Conservation (phyloP, 768 basidiomycete genomes). For the Macrocybe gigantea region DNA sequence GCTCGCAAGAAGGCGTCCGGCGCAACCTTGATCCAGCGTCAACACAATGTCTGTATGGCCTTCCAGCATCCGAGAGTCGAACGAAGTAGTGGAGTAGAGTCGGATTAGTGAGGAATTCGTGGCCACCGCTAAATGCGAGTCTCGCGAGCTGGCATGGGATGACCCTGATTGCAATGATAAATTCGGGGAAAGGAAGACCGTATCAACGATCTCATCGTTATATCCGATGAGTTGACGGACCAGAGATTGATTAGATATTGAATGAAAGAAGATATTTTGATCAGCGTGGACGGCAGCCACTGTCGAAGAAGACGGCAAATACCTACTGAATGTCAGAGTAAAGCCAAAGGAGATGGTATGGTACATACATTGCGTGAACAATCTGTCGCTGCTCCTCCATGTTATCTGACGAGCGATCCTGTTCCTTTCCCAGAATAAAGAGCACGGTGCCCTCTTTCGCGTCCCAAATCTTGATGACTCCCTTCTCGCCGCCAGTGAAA, state of each 20-base stretch:
- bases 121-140: conserved; percentile 86
- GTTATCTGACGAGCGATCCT: conserved; percentile 36
- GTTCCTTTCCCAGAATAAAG: conserved; percentile 50
- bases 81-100: conserved; percentile 68
- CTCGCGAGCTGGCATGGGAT: conserved; percentile 22
- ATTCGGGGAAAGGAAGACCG: conserved; percentile 59
- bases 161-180: conserved; percentile 11
- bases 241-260: conserved; percentile 56
- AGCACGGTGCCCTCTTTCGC: conserved; percentile 57
- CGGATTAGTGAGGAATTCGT: conserved; percentile 96
- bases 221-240: conserved; percentile 88
- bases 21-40: conserved; percentile 63
- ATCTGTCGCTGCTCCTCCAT: conserved; percentile 85
- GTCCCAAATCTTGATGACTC: conserved; percentile 83
- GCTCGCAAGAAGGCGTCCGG: conserved; percentile 73
- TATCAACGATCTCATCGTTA: conserved; percentile 97
- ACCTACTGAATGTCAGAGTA: conserved; percentile 36
- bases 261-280: conserved; percentile 94
- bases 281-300: conserved; percentile 88
- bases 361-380: conserved; percentile 70
- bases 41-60: conserved; percentile 93
- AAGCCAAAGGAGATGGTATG: neutral
- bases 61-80: conserved; percentile 81
- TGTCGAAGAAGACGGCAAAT: conserved; percentile 55
- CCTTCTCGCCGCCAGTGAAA: conserved; percentile 91